Percentiles rank a stretch among this genome's conserved stretches.
Conservation (phyloP, 139 green algal species). For the Trebouxia sp. region DNA sequence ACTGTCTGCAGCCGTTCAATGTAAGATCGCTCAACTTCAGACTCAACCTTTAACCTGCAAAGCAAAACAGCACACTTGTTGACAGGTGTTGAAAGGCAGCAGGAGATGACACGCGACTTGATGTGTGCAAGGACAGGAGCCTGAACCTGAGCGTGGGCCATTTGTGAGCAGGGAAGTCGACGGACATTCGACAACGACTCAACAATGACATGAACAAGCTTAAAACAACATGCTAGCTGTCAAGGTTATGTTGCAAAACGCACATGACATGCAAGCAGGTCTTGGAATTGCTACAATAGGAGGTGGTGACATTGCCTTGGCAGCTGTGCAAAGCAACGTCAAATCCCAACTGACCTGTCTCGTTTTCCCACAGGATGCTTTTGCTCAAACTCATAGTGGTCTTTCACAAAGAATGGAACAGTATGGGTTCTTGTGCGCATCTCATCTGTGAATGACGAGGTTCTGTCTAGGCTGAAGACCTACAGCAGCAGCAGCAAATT, state of each 20-base stretch:
- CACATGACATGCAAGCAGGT: neutral
- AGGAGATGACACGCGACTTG: neutral
- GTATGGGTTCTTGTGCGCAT: conserved; percentile 2
- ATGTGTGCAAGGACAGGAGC: neutral
- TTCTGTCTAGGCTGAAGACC: conserved; percentile 36
- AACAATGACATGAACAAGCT: neutral
- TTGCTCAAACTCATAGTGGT: conserved; percentile 22
- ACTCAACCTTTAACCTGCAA: conserved; percentile 30
- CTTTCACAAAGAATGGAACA: conserved; percentile 39
- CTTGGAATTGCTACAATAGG: neutral
- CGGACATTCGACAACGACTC: neutral
- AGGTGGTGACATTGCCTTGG: neutral
- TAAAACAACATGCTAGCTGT: neutral
- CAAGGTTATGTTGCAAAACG: neutral
- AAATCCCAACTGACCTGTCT: conserved; percentile 14
- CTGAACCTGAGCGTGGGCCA: too few relatives aligned
- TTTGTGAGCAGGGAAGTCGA: too few relatives aligned
- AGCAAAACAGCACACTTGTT: neutral
- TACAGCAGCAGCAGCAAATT: conserved; percentile 9
- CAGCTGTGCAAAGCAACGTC: neutral
- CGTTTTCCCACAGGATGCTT: conserved; percentile 18
- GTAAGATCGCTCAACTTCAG: conserved; percentile 31
- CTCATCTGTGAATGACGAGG: conserved; percentile 17
- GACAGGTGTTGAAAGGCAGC: neutral
- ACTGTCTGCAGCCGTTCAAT: conserved; percentile 26